Conservation (phyloP, 2,329 filamentous ascomycete species). For the Cladosporium sp. region DNA sequence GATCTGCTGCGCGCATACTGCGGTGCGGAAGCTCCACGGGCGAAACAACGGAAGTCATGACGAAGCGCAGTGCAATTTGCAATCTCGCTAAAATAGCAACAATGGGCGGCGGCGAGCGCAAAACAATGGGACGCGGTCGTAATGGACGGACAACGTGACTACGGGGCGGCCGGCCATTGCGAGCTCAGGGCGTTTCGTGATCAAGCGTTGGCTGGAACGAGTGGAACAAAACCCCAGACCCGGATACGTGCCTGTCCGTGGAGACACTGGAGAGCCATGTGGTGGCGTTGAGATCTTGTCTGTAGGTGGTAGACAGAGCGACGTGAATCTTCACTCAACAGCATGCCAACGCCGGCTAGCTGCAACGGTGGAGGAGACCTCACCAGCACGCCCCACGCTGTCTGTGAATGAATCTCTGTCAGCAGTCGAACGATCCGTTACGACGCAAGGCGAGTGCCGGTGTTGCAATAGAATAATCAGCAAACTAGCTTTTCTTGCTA, state of each 20-base stretch:
- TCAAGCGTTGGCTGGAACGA: not conserved
- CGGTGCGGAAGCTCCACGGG: not conserved
- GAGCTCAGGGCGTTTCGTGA: not conserved
- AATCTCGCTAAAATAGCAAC: conserved; percentile 12
- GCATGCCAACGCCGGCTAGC: too few relatives aligned
- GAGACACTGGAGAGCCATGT: conserved; percentile 5
- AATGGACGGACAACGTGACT: conserved; percentile 12
- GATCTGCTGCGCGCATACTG: too few relatives aligned
- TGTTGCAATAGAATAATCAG: too few relatives aligned
- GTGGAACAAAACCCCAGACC: conserved; percentile 9
- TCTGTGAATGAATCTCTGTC: not conserved
- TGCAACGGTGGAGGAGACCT: too few relatives aligned
- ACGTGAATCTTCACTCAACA: not conserved
- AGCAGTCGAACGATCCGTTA: too few relatives aligned
- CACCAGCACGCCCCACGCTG: too few relatives aligned
- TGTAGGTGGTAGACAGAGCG: not conserved
- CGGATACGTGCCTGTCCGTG: not conserved
- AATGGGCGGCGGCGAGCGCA: not conserved
- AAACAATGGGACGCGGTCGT: conserved; percentile 8
- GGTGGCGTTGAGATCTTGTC: not conserved
- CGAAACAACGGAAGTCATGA: conserved; percentile 1
- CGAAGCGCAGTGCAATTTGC: not conserved
- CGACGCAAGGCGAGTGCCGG: too few relatives aligned
- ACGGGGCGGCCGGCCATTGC: not conserved
- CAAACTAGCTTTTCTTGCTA: too few relatives aligned